phyloP scores from a whole-genome alignment of 1,284 basidiomycete genomes.

The Boletus semigastroideus region DNA sequence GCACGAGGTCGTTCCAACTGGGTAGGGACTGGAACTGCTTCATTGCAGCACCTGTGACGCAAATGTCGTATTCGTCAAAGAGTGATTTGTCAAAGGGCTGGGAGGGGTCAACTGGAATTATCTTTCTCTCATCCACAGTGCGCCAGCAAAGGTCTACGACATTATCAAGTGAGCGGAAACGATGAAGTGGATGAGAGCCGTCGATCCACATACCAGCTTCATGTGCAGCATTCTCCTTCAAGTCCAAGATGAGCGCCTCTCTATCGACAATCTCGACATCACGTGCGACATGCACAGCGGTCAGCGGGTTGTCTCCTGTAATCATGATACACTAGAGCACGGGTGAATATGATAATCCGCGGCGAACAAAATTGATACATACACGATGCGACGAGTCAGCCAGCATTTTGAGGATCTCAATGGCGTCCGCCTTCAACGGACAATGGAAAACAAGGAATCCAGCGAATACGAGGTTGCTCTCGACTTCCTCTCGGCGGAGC shows the following conservation, averaged over 20 bases:
- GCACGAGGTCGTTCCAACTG: conserved; percentile 76
- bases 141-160: conserved; percentile 81
- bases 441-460: conserved; percentile 98
- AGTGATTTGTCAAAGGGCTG: conserved; percentile 76
- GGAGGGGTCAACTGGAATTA: conserved; percentile 79
- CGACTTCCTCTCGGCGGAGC: conserved; percentile 75
- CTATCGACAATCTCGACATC: conserved; percentile 96
- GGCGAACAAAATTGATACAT: conserved; percentile 34
- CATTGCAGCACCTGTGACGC: conserved; percentile 89
- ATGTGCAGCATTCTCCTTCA: conserved; percentile 75
- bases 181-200: background rate
- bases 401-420: conserved; percentile 87
- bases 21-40: conserved; percentile 71
- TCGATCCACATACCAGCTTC: conserved; percentile 53
- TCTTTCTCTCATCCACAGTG: conserved; percentile 85
- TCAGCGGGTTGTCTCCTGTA: conserved; percentile 94
- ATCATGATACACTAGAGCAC: conserved; percentile 89
- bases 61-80: conserved; percentile 88
- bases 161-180: background rate
- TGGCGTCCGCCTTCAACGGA: conserved; percentile 90
- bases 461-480: conserved; percentile 75
- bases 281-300: conserved; percentile 89
- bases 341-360: conserved; percentile 5
- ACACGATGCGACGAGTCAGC: conserved; percentile 93
- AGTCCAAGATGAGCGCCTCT: conserved; percentile 87